A percentile compares a stretch with the other conserved stretches of the same genome.
phyloP scores from a whole-genome alignment of 2,329 filamentous ascomycete species.

The Sporothrix dimorphospora region DNA sequence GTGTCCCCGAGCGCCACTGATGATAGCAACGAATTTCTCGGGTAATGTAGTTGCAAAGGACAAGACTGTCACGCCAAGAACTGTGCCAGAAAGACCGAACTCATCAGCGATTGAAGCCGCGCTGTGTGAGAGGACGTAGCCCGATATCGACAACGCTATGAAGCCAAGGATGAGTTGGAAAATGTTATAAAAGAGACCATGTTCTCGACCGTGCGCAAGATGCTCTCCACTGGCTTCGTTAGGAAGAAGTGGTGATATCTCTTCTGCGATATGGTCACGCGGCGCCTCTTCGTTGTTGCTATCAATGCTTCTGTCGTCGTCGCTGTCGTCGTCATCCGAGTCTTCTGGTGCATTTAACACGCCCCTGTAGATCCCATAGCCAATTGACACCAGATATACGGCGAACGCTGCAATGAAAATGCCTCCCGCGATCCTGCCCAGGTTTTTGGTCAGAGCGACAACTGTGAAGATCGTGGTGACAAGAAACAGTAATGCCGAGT shows the following conservation, averaged over 20 bases:
- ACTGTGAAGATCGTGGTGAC: slow-evolving; percentile 9
- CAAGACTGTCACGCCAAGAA: slow-evolving; percentile 15
- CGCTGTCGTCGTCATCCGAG: not conserved
- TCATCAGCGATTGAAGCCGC: not conserved
- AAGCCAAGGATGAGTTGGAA: slow-evolving; percentile 4
- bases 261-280: not conserved
- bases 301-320: not conserved
- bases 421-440: slow-evolving; percentile 5
- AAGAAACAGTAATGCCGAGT: slow-evolving; percentile 10
- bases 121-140: slow-evolving; percentile 17
- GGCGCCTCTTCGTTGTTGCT: slow-evolving; percentile 11
- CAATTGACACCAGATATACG: slow-evolving; percentile 3
- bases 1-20: slow-evolving; percentile 7
- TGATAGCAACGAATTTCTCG: slow-evolving; percentile 14
- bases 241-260: not conserved
- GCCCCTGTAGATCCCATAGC: slow-evolving; percentile 12
- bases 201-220: not conserved
- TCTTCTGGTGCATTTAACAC: slow-evolving; percentile 12
- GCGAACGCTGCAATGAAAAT: slow-evolving; percentile 17
- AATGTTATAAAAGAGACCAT: slow-evolving; percentile 1
- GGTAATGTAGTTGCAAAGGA: slow-evolving; percentile 11
- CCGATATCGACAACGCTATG: slow-evolving; percentile 1
- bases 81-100: slow-evolving; percentile 11
- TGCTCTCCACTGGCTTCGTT: not conserved
- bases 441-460: not conserved